These are phyloP conservation scores for Metschnikowia bowlesiae DNA, from an alignment of 805 yeast species.

Conservation along the genomic window DNA sequence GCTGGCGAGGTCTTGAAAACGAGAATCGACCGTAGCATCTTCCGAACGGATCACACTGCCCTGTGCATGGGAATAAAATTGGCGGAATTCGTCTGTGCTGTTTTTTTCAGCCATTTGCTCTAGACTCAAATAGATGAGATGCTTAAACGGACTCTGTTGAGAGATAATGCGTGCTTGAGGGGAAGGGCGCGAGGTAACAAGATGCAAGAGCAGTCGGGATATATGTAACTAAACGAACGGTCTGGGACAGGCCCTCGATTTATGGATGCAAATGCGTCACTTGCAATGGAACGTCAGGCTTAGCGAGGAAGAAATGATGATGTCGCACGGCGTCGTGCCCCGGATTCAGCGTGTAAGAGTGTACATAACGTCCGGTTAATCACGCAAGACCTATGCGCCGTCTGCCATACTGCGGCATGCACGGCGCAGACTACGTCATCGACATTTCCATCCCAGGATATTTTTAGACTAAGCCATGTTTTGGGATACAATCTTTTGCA, in stretches of 20 bases:
- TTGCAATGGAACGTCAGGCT: background rate
- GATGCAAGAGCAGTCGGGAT: no score
- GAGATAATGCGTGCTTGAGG: background rate
- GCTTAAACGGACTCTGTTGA: background rate
- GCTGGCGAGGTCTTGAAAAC: background rate
- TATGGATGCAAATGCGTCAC: background rate
- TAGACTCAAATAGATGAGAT: background rate
- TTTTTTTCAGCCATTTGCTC: background rate
- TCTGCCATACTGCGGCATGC: background rate
- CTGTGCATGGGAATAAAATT: background rate
- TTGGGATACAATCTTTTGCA: background rate
- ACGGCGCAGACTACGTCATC: background rate
- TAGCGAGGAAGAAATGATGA: background rate
- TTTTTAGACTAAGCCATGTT: background rate
- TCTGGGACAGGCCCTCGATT: background rate
- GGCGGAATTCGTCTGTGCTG: background rate
- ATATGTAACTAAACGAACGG: background rate
- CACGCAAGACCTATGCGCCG: slow-evolving; percentile 2
- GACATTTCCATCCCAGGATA: background rate
- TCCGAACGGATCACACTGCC: background rate
- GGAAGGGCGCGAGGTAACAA: background rate
- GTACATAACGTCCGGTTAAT: background rate
- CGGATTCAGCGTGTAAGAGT: background rate
- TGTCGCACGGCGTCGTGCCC: slow-evolving; percentile 1
- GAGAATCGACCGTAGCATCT: background rate